phyloP scores from a whole-genome alignment of 1,139 yeast genomes.

The Candida neerlandica region DNA sequence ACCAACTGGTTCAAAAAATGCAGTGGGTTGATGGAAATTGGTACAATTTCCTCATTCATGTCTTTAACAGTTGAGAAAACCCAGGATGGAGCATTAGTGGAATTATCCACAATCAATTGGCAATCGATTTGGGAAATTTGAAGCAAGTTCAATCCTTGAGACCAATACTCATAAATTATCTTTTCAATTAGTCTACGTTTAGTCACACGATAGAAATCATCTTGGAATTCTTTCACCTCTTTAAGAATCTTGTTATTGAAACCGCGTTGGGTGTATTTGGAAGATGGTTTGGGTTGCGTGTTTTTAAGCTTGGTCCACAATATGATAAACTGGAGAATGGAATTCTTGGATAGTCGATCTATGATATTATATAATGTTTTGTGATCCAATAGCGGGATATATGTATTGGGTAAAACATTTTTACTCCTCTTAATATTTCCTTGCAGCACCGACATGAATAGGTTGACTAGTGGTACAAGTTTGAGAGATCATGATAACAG shows the following conservation, averaged over 20 bases:
- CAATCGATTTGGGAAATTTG: slow-evolving; percentile 78
- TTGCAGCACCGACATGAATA: not conserved
- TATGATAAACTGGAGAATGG: slow-evolving; percentile 35
- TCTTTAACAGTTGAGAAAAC: slow-evolving; percentile 56
- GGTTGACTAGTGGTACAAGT: not conserved
- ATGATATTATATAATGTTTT: slow-evolving; percentile 27
- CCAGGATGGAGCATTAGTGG: slow-evolving; percentile 51
- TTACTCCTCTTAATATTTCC: slow-evolving; percentile 18
- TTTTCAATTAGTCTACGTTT: slow-evolving; percentile 53
- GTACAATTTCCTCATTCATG: slow-evolving; percentile 32
- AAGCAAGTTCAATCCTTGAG: slow-evolving; percentile 61
- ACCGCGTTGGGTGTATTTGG: slow-evolving; percentile 25
- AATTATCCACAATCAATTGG: slow-evolving; percentile 57
- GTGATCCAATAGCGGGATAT: slow-evolving; percentile 36
- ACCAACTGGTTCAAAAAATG: slow-evolving; percentile 52
- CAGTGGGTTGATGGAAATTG: slow-evolving; percentile 44
- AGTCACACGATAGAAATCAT: slow-evolving; percentile 21
- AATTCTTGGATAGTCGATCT: slow-evolving; percentile 34
- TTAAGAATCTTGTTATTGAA: slow-evolving; percentile 26
- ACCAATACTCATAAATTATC: slow-evolving; percentile 59
- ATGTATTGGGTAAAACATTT: slow-evolving; percentile 39
- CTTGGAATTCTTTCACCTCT: slow-evolving; percentile 21
- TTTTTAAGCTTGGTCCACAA: slow-evolving; percentile 40
- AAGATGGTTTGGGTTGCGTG: slow-evolving; percentile 38
- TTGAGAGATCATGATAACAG: not conserved